phyloP scores from a whole-genome alignment of 257 asterid genomes.

The Thymus mandschuricus region DNA sequence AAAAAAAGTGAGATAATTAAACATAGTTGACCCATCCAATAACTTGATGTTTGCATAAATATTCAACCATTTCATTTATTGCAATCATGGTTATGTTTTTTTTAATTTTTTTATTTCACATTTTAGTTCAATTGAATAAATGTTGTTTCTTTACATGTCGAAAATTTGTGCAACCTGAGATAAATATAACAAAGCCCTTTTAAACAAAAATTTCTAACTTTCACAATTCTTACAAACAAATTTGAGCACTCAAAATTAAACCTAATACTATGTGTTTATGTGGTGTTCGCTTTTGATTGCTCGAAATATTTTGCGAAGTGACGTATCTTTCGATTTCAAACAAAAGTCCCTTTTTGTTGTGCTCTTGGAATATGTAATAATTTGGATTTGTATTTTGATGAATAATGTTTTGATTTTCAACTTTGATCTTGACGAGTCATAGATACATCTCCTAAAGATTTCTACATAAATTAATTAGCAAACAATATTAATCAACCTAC shows the following conservation, averaged over 20 bases:
- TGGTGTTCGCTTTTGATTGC: constrained; percentile 26
- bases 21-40: background rate
- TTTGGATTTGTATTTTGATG: background rate
- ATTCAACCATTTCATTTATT: constrained; percentile 6
- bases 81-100: constrained; percentile 13
- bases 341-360: constrained; percentile 11
- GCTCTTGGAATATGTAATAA: background rate
- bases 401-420: constrained; percentile 1
- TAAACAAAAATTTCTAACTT: constrained; percentile 13
- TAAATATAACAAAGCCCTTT: background rate
- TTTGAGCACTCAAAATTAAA: constrained; percentile 21
- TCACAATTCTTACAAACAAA: constrained; percentile 16
- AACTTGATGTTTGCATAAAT: background rate
- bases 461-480: too few species aligned
- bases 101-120: too few species aligned
- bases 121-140: constrained; percentile 2
- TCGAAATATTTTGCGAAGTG: constrained; percentile 10
- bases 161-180: constrained; percentile 11
- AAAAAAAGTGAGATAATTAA: too few species aligned
- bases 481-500: background rate
- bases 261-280: background rate
- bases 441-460: background rate
- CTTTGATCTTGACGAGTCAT: constrained; percentile 19
- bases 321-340: background rate
- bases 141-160: constrained; percentile 5